Evolutionary conservation across 2,329 filamentous ascomycete genomes (phyloP).

Genomic region (Diaporthe nobilis): DNA sequence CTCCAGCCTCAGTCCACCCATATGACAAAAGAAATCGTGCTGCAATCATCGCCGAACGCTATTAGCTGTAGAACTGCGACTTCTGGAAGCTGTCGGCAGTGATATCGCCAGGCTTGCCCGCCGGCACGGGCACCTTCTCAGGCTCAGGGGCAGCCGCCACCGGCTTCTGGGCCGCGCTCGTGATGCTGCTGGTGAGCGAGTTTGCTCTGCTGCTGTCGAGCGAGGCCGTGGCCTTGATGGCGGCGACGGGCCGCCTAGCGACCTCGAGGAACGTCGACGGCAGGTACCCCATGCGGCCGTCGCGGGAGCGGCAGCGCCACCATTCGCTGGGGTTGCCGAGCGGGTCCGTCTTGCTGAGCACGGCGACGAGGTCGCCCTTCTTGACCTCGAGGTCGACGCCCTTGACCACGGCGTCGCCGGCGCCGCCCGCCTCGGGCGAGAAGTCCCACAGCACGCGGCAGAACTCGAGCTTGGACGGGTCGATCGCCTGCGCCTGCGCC

Average conservation of each 20-base stretch:
- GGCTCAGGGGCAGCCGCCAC: constrained; percentile 44
- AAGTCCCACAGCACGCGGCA: constrained; percentile 97
- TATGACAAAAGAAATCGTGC: not conserved
- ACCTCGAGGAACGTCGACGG: constrained; percentile 92
- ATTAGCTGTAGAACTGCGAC: constrained; percentile 70
- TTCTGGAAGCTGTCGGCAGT: constrained; percentile 70
- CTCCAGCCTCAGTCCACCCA: not conserved
- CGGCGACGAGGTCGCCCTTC: constrained; percentile 95
- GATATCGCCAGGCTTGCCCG: constrained; percentile 66
- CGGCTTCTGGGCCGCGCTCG: constrained; percentile 43
- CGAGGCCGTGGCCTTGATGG: constrained; percentile 64
- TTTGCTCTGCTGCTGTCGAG: constrained; percentile 64
- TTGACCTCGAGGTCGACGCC: constrained; percentile 92
- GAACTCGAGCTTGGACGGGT: constrained; percentile 94
- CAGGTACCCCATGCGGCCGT: constrained; percentile 92
- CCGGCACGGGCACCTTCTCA: constrained; percentile 51
- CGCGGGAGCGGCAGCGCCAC: constrained; percentile 94
- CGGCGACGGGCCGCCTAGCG: constrained; percentile 67
- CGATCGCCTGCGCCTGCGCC: constrained; percentile 71
- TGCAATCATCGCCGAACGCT: not conserved
- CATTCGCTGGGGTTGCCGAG: constrained; percentile 94
- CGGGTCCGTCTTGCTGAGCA: constrained; percentile 92
- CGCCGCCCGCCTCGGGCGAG: constrained; percentile 77
- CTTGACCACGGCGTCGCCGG: constrained; percentile 63
- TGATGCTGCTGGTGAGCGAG: constrained; percentile 62